Evolutionary conservation across 495 filamentous ascomycete species (phyloP), one percentile per base, ranked within the genome.

Genomic region (Baudoinia panamericana): DNA sequence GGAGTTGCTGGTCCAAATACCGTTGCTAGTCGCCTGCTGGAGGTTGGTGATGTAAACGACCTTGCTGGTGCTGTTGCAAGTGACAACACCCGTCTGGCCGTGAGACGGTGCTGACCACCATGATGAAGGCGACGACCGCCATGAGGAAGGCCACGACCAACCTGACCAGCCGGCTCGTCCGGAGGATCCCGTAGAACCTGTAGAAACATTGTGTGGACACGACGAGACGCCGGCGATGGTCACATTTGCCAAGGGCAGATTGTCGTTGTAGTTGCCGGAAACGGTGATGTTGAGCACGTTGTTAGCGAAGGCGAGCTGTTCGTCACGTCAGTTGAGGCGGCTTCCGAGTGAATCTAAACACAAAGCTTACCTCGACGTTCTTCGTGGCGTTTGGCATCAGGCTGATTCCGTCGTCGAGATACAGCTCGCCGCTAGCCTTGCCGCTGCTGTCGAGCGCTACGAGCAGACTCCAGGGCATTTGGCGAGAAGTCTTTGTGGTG

Each of bases 321-420:
- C 5, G 20, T 3, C 27, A 13, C 5, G 32, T 28, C 33, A 36
- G 19, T 7, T 23, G 10, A 7, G 23, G 10, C 18, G 27, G 29
- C 17, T 2, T 43, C n/a, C 7, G 15, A 34, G 31, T 17, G 18
- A 13, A 73, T 70, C 43, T 67, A 48, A 22, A 24, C 12, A 18
- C 4, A 29, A 11, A 11, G 16, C 23, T 18, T 30, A 32, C 45
- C 31, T 43, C n/a, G 39, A 43, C 40, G 33, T 31, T 38, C 30
- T 44, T 43, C 12, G 40, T 44, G 9, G 39, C 32, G 21, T 40
- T 48, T 22, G 32, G 39, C 15, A 26, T 27, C 17, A 51, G 29
- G 29, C 36, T 45, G 13, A 49, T 39, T 12, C 50, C 46, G 22
- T 53, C 50, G 35, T 53, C 50, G 5, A 53, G 41, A 25, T 50